Percentiles rank a stretch among this genome's conserved stretches.
Evolutionary conservation across 2,329 filamentous ascomycete genomes (phyloP).

Genomic region (Zasmidium angulare): DNA sequence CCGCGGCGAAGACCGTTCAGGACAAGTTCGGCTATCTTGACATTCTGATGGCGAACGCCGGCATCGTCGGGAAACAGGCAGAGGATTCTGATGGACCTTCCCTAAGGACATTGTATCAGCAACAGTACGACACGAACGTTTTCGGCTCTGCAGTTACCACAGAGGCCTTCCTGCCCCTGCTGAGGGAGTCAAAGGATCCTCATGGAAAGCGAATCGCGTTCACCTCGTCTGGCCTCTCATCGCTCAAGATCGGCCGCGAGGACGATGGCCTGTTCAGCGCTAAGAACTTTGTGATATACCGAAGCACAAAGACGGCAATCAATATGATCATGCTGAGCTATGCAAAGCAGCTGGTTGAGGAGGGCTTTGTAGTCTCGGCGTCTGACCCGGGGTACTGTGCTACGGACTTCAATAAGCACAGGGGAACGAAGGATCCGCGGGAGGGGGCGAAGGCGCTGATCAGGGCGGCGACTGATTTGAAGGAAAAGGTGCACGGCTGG

Average conservation of each 20-base stretch:
- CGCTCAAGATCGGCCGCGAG: not conserved
- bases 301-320: slow-evolving; percentile 29
- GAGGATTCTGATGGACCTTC: not conserved
- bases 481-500: slow-evolving; percentile 27
- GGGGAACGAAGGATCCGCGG: slow-evolving; percentile 28
- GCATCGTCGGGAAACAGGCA: slow-evolving; percentile 18
- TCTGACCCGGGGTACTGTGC: slow-evolving; percentile 21
- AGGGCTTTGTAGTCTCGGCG: slow-evolving; percentile 28
- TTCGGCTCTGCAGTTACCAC: slow-evolving; percentile 26
- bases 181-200: slow-evolving; percentile 21
- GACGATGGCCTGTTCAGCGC: slow-evolving; percentile 14
- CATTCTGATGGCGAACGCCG: slow-evolving; percentile 40
- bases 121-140: slow-evolving; percentile 31
- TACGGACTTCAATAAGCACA: slow-evolving; percentile 28
- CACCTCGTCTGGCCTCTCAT: not conserved
- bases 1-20: slow-evolving; percentile 36
- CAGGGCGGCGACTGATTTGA: slow-evolving; percentile 18
- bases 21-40: slow-evolving; percentile 33
- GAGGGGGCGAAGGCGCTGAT: slow-evolving; percentile 32
- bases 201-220: slow-evolving; percentile 30
- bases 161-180: slow-evolving; percentile 31
- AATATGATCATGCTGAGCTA: slow-evolving; percentile 30
- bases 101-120: slow-evolving; percentile 21
- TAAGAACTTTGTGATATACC: slow-evolving; percentile 23
- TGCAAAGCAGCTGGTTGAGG: slow-evolving; percentile 19